Evolutionary conservation across 148 eudicot species (phyloP), one percentile per base, ranked within the genome.

Genomic region (Pouteria glomerata): DNA sequence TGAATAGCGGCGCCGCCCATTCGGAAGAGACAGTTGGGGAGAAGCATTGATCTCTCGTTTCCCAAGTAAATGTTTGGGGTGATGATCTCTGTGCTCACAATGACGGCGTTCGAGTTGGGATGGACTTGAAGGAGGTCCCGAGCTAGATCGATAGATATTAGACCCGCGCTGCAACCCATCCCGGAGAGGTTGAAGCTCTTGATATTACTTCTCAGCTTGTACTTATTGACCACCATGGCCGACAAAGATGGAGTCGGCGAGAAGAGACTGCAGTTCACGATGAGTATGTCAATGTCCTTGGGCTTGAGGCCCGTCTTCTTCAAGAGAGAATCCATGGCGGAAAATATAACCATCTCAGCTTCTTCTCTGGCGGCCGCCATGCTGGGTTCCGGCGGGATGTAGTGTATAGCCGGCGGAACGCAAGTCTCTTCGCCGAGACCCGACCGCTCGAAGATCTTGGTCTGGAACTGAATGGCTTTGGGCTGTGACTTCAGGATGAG

Each of bases 221-320:
- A 77, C 74, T 66, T 77, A 21, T 77, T 77, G 3, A 77, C 68
- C 14, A 77, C 80, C 80, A 77, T 66, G 8, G 80, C 70, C 2
- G 75, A 65, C 4, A 77, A 58, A 0, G 80, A 71, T 0, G 80
- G 79, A 0, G 64, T 65, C 24, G 71, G 71, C 13, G 70, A 71
- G 50, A 71, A 77, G 26, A 77, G 47, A 52, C 75, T 71, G 71
- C 71, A 65, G 33, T 75, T 75, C 6, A 68, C 73, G 8, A 75
- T 60, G 11, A 75, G 58, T 3, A 75, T 75, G 30, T 77, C 80
- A 3, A 77, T 77, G 41, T 77, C 80, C 47, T 34, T 77, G 2
- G 80, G 75, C 27, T 66, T 77, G 6, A 77, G 57, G 6, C 66
- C 71, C 23, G 80, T 64, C 30, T 71, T 71, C 37, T 31, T 35